Evolutionary conservation across 805 yeast species (phyloP), one percentile per base, ranked within the genome.

Genomic region (Jamesozyma gamospora): DNA sequence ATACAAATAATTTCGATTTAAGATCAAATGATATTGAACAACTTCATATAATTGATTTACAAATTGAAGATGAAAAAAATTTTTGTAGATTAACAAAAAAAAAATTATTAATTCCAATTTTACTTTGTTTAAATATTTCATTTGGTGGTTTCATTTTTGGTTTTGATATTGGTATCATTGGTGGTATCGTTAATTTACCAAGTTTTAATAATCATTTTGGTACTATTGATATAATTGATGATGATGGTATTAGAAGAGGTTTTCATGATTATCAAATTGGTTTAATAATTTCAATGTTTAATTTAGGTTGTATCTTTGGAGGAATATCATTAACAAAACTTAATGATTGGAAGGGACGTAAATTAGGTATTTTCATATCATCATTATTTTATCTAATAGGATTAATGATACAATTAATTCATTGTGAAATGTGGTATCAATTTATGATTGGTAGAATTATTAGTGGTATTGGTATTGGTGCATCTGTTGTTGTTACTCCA

Each of bases 141-240:
- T 77, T 77, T 48, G 82, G 82, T 51, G 87, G 86, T 24, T 79
- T 75, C 53, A 76, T 77, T 28, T 78, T 77, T 50, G 87, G 87
- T 37, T 80, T 78, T 70, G 87, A 80, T 62, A 76, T 84, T 29
- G 86, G 86, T 53, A 77, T 81, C 41, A 76, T 80, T 53, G 77
- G 82, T n/a, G 84, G 85, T 40, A 71, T 79, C 44, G 73, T 77
- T 25, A 73, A 75, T 52, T 70, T 78, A 79, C 51, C 67, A 16
- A 77, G 77, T 45, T 78, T 70, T 55, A 54, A 61, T 37, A 41
- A 53, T 11, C 65, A 77, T 45, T 77, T 78, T 49, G 83, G 82
- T 44, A 58, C 62, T 35, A 54, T 58, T 48, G 52, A 54, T 39
- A 55, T 71, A 32, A 60, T 72, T 4, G 63, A 65, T 41, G 63